Base-by-base conservation (phyloP, 2,329 filamentous ascomycete genomes). In the Catunica adiposa region DNA sequence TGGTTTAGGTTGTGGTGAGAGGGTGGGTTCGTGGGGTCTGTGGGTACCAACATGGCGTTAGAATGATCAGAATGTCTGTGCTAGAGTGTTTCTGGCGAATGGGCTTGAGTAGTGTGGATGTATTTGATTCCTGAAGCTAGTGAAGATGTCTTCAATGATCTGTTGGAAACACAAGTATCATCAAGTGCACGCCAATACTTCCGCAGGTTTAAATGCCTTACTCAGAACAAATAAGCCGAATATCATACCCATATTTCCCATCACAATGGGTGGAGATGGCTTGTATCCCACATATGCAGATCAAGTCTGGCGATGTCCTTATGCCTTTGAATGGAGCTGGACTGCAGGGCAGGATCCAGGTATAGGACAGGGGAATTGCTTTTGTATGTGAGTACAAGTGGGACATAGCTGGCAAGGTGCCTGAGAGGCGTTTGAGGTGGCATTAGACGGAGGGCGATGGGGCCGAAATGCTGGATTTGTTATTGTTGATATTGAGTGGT, bases 1-100 rank as follows among this genome's bases (percentile, higher is more conserved):
- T 22, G 20, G 8, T 44, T n/a, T n/a, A 8, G 22, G 44, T 23
- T 6, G 17, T 48, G 11, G 23, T 48, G 44, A 25, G 17, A 48
- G 44, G 44, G 22, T 48, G 44, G 44, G 44, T 29, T 48, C 44
- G 44, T 48, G 44, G 22, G 44, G 44, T 48, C 44, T 48, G 44
- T 48, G 44, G 22, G 44, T 48, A 15, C 23, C 15, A 7, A 44
- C 1, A 44, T 44, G 40, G 11, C 9, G 40, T 44, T 20, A 44
- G 40, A 44, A 44, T 44, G 40, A 44, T 22, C 11, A 44, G 22
- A 25, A 48, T 23, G 44, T 48, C 20, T 25, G 44, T 48, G 17
- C 44, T 48, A 8, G 44, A 3, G 44, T 48, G 22, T 48, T 48
- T 23, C 15, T 48, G 44, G 44, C 7, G n/a, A 22, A 15, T 48